A percentile compares a stretch with the other conserved stretches of the same genome.
Conservation (phyloP, 2,329 filamentous ascomycete genomes). For the Paracoccidioides brasiliensis region DNA sequence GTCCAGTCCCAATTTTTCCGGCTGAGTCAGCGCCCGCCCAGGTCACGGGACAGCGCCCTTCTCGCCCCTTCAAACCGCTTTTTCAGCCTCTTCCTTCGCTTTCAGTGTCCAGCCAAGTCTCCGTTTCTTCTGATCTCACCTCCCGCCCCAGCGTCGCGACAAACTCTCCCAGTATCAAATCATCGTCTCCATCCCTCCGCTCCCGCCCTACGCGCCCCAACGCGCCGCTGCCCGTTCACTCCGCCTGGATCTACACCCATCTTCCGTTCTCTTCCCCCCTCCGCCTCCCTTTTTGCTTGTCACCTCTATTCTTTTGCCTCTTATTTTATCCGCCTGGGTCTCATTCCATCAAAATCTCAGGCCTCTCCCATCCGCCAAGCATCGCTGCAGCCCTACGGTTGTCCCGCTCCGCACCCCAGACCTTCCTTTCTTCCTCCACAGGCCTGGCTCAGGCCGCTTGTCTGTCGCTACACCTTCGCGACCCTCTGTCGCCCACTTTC, state of each 20-base stretch:
- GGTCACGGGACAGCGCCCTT: background rate
- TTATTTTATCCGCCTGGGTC: conserved; percentile 13
- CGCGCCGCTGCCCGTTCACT: conserved; percentile 16
- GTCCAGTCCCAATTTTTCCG: background rate
- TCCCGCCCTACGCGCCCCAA: conserved; percentile 20
- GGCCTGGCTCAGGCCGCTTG: conserved; percentile 1
- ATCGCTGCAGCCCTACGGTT: conserved; percentile 9
- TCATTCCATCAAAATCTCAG: conserved; percentile 10
- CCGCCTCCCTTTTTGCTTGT: background rate
- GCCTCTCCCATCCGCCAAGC: conserved; percentile 17
- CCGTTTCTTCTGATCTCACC: background rate
- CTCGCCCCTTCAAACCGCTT: background rate
- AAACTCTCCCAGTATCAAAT: conserved; percentile 15
- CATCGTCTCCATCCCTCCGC: conserved; percentile 27
- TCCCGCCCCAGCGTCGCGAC: conserved; percentile 22
- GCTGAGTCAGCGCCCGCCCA: background rate
- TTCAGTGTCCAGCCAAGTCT: background rate
- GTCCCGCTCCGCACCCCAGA: conserved; percentile 10
- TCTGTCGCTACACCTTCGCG: conserved; percentile 4
- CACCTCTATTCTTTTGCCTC: conserved; percentile 8
- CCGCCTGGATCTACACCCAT: background rate
- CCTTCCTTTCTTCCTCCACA: conserved; percentile 9
- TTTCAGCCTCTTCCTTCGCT: background rate
- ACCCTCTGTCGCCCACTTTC: background rate
- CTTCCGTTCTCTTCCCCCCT: background rate